Percentiles rank a stretch among this genome's conserved stretches.
Evolutionary conservation across 2,329 filamentous ascomycete species (phyloP).

Genomic region (Amauroascus niger): DNA sequence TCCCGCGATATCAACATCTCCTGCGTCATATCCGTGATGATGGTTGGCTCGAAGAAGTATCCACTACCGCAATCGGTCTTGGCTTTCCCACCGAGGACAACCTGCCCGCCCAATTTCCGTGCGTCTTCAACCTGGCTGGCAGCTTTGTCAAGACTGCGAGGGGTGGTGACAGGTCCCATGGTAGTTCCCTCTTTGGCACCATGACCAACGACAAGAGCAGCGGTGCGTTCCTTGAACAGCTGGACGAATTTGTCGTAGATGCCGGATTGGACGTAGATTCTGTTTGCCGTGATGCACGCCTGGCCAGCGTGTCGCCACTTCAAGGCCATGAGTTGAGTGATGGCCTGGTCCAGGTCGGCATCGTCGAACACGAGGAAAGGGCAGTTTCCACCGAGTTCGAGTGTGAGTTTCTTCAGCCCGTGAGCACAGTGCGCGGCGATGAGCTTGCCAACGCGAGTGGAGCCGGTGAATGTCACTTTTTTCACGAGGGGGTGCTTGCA

Average conservation of each 20-base stretch:
- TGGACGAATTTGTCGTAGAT: slow-evolving; percentile 45
- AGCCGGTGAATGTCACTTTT: slow-evolving; percentile 31
- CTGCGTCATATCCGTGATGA: slow-evolving; percentile 50
- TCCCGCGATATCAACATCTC: slow-evolving; percentile 51
- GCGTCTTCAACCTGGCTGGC: slow-evolving; percentile 55
- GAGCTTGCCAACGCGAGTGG: slow-evolving; percentile 28
- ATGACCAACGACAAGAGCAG: slow-evolving; percentile 50
- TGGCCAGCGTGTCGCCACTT: slow-evolving; percentile 31
- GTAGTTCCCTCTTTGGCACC: slow-evolving; percentile 47
- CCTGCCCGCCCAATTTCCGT: slow-evolving; percentile 50
- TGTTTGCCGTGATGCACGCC: slow-evolving; percentile 32
- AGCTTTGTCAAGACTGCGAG: slow-evolving; percentile 48
- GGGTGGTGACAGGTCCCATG: slow-evolving; percentile 52
- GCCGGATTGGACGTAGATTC: slow-evolving; percentile 30
- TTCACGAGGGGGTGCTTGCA: slow-evolving; percentile 26
- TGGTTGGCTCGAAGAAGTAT: slow-evolving; percentile 62
- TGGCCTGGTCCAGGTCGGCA: slow-evolving; percentile 30
- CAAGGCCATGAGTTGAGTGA: slow-evolving; percentile 24
- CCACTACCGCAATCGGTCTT: slow-evolving; percentile 46
- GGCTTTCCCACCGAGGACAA: slow-evolving; percentile 50
- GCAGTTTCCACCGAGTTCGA: slow-evolving; percentile 40
- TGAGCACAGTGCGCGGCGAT: slow-evolving; percentile 27
- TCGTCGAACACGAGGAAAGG: slow-evolving; percentile 37
- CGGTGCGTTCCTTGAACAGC: slow-evolving; percentile 45
- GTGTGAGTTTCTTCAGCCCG: slow-evolving; percentile 35